Percentiles rank a stretch among this genome's conserved stretches.
These are phyloP conservation scores for Kwoniella mangroviensis DNA, from an alignment of 768 basidiomycete genomes.

Conservation along the genomic window DNA sequence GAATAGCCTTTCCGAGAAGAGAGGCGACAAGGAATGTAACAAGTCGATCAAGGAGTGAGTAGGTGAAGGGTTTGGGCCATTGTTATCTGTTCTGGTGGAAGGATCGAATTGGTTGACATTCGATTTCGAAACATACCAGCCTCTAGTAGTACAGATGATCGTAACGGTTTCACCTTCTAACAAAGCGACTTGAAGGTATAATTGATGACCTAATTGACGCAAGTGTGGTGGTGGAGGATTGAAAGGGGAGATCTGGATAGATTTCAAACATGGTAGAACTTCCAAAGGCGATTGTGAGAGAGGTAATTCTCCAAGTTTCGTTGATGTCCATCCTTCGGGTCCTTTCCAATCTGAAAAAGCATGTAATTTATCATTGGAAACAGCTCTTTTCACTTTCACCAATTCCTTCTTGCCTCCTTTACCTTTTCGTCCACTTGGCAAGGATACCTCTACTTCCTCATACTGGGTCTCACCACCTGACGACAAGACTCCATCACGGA, in stretches of 20 bases:
- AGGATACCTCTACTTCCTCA: conserved; percentile 44
- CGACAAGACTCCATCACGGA: conserved; percentile 55
- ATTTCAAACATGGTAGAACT: conserved; percentile 50
- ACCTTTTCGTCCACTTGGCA: conserved; percentile 47
- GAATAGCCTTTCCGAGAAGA: conserved; percentile 53
- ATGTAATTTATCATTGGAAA: conserved; percentile 28
- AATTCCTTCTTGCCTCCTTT: conserved; percentile 53
- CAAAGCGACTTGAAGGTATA: conserved; percentile 59
- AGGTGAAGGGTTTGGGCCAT: conserved; percentile 27
- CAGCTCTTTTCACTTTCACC: conserved; percentile 38
- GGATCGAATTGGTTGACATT: conserved; percentile 59
- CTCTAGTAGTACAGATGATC: conserved; percentile 58
- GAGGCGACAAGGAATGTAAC: conserved; percentile 58
- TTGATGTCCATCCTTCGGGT: conserved; percentile 29
- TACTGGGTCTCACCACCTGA: conserved; percentile 29
- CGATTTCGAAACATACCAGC: conserved; percentile 59
- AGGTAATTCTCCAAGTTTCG: conserved; percentile 38
- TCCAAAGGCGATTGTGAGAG: conserved; percentile 42
- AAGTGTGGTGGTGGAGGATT: conserved; percentile 60
- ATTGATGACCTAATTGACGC: conserved; percentile 59
- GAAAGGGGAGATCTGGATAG: conserved; percentile 59
- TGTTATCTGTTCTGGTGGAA: conserved; percentile 49
- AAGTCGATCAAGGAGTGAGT: conserved; percentile 60
- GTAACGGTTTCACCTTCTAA: conserved; percentile 60
- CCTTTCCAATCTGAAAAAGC: conserved; percentile 54